Evolutionary conservation across 2,329 filamentous ascomycete genomes (phyloP), one percentile per base, ranked within the genome.

Genomic region (Aspergillus brasiliensis): DNA sequence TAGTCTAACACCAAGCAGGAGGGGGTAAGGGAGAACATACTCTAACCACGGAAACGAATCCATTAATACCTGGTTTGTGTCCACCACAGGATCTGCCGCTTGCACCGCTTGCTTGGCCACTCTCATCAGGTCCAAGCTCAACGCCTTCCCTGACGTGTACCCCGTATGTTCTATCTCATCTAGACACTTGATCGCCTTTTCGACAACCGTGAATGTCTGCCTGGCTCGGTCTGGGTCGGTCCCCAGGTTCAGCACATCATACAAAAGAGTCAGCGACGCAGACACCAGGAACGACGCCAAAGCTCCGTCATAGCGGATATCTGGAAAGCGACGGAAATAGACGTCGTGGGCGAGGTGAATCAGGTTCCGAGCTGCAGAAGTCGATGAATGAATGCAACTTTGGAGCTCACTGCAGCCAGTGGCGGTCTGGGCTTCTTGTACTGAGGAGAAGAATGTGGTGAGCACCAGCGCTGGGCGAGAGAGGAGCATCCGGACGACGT

Each of bases 81-180:
- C 60, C 13, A 63, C 55, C 25, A 58, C 58, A 8, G 58, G 57
- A 42, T 60, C 56, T 5, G 57, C 54, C 15, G 60, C 53, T 21
- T 51, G 51, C 2, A 62, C 46, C 8, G 59, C 62, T 34, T 62
- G 57, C 40, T 62, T 64, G 7, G 63, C 63, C 6, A 59, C 38
- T 38, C 61, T 64, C 63, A 65, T 60, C n/a, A 65, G 13, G 23
- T 65, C 63, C 52, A 64, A 25, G 17, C 63, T 64, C 2, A 64
- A 4, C 7, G 56, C 56, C 28, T 65, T 65, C 0, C 62, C 62
- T 1, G 60, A 58, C 1, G 52, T 62, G 8, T 59, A 59, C 7
- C 63, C 63, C 0, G 58, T 44, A 40, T 62, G 63, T n/a, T 64
- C 55, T 3, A 65, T 59, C 19, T 65, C 51, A 34, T 65, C 63